Base-by-base conservation (phyloP, 2,329 filamentous ascomycete species). In the Endocalyx cinctus region DNA sequence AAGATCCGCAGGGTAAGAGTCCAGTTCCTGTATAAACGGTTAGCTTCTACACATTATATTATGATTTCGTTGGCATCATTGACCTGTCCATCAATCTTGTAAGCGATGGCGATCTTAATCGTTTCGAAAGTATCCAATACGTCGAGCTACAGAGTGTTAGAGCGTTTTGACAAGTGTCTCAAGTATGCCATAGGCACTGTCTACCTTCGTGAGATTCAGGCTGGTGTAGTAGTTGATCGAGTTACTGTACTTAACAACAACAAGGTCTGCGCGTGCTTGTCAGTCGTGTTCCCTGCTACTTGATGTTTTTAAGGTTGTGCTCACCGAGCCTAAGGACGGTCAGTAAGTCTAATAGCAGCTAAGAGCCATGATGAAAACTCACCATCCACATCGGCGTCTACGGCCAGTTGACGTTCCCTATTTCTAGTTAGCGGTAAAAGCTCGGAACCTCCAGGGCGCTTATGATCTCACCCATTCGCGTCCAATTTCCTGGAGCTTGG, bases 51-150 rank as follows among this genome's bases (percentile, higher is more conserved):
- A n/a, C n/a, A n/a, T n/a, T n/a, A n/a, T n/a, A n/a, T n/a, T n/a
- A n/a, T n/a, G n/a, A n/a, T n/a, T n/a, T n/a, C n/a, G n/a, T n/a
- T n/a, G n/a, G n/a, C n/a, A n/a, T n/a, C n/a, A n/a, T n/a, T n/a
- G n/a, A n/a, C 44, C 39, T 5, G 52, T 55, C 36, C 31, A 46
- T 2, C 52, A 47, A 25, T 56, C 51, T 47, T 55, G 52, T 85
- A 85, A 5, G 70, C 70, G 12, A 75, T 72, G 7, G 76, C 76
- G 35, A 50, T 33, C 49, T 82, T 77, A 49, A 85, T 66, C 56
- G 75, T 75, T 2, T 70, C 66, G 48, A 85, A 80, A 33, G 67
- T 66, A 46, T 79, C 75, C 3, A 80, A 62, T 18, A 79, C 67
- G 42, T 79, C 75, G 17, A 79, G 68, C n/a, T n/a, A n/a, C n/a